Evolutionary conservation across 768 basidiomycete species (phyloP), one percentile per base, ranked within the genome.

Genomic region (Erythrobasidium yunnanense): DNA sequence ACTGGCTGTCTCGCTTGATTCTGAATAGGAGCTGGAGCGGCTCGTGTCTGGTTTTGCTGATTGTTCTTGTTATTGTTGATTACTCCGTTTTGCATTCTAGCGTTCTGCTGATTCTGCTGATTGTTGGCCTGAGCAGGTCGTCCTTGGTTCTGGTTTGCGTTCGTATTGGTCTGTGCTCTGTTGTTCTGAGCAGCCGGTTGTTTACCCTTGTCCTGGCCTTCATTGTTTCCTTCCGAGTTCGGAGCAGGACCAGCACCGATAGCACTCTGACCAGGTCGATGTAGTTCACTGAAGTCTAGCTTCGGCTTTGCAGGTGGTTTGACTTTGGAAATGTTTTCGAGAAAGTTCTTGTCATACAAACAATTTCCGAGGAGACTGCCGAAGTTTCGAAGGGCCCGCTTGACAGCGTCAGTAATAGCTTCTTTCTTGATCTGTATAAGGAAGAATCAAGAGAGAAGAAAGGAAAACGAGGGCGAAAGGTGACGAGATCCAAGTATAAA

Each of bases 321-420:
- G 70, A 97, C 85, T 77, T 92, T 93, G 42, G 82, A 78, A 7
- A 99, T 80, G 73, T 92, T 87, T 52, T 85, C 81, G 0, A 87
- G 82, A 75, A 90, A 96, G 4, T 81, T 76, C 77, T 93, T 95
- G 78, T 97, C 95, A 72, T 97, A 97, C n/a, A 97, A 77, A 76
- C 95, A 99, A 72, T 95, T 93, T 0, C 95, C 95, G 17, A 97
- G 80, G 1, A 97, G 78, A 74, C 92, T 95, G 42, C 95, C 95
- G 74, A 97, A 99, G 69, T 84, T 89, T 25, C 90, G 81, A 7
- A 99, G 80, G 0, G 90, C 84, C 32, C 68, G 32, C 76, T 99
- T 99, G 58, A 93, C 78, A 0, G 82, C 93, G 71, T 99, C 95
- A 0, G 95, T 99, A 0, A 96, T 86, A 1, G 95, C 92, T 75